Evolutionary conservation across 2,329 filamentous ascomycete genomes (phyloP), one percentile per base, ranked within the genome.

Genomic region (Bipolaris gigantea): DNA sequence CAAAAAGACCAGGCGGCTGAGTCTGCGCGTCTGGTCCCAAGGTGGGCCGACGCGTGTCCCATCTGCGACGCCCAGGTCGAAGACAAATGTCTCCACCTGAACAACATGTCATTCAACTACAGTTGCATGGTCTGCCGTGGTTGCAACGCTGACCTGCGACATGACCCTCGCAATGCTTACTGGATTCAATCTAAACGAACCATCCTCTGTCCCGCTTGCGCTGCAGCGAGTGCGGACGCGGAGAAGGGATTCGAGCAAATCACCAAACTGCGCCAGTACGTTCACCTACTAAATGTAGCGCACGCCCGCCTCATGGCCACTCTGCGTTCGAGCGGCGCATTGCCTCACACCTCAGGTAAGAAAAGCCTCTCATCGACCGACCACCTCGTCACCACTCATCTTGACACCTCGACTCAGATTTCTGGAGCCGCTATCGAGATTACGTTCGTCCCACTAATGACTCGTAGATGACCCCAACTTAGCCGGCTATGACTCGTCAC

Each of bases 211-310:
- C 81, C 74, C 50, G 81, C 78, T 43, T 96, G 91, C 70, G 82
- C 82, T 38, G 76, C 78, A 35, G 81, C 81, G 62, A 79, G 80
- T 46, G 79, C 82, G 8, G 86, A 87, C 57, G 77, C 79, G 2
- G 76, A 80, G 56, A 77, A 76, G n/a, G 83, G 83, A 0, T 90
- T 97, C 67, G 83, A 87, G 56, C 84, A 86, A 57, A 85, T 97
- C 34, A 90, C 90, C 16, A 92, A 95, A 73, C 80, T 99, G 50
- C 89, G 94, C 70, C 93, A 99, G 77, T 99, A 96, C 71, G 87
- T 97, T 5, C 97, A 97, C 74, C 80, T 99, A 18, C 81, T 99
- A 36, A 86, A 90, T 66, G 94, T 99, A 19, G 94, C 94, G 16
- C 83, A 99, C 62, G 94, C 94, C 21, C 83, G 94, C 53, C 81